Conservation (phyloP, 768 basidiomycete genomes). For the Lactarius pseudohatsudake region DNA sequence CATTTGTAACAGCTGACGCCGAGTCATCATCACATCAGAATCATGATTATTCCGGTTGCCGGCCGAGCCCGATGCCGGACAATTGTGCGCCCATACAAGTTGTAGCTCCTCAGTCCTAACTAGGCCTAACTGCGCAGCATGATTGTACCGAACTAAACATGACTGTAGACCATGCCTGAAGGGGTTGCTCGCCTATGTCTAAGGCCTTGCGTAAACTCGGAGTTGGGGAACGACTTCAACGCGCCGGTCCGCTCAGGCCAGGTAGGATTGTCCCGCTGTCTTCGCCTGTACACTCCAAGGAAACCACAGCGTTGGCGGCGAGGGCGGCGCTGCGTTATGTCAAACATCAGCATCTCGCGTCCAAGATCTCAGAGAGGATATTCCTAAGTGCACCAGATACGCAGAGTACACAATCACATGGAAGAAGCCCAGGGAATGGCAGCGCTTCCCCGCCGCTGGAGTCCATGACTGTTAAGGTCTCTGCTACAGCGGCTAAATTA, state of each 20-base stretch:
- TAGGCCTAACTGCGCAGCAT: background rate
- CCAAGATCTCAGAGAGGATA: background rate
- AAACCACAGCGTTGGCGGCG: constrained; percentile 4
- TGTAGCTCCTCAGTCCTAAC: background rate
- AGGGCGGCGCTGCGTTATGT: background rate
- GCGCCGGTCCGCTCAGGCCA: background rate
- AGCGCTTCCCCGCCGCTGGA: background rate
- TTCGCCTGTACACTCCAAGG: constrained; percentile 1
- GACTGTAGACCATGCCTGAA: background rate
- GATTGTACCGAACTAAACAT: no score
- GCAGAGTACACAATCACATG: constrained; percentile 8
- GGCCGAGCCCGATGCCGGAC: background rate
- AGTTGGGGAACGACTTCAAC: background rate
- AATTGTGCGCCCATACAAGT: background rate
- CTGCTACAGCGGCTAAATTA: background rate
- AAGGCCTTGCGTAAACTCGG: background rate
- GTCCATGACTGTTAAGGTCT: background rate
- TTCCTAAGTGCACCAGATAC: constrained; percentile 11
- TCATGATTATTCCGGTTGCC: background rate
- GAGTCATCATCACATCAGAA: background rate
- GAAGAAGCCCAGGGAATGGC: background rate
- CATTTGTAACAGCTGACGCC: background rate
- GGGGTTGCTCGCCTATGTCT: background rate
- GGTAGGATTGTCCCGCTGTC: background rate
- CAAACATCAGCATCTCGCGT: background rate